Base-by-base conservation (phyloP, 495 filamentous ascomycete species). In the Penicillium canariense region DNA sequence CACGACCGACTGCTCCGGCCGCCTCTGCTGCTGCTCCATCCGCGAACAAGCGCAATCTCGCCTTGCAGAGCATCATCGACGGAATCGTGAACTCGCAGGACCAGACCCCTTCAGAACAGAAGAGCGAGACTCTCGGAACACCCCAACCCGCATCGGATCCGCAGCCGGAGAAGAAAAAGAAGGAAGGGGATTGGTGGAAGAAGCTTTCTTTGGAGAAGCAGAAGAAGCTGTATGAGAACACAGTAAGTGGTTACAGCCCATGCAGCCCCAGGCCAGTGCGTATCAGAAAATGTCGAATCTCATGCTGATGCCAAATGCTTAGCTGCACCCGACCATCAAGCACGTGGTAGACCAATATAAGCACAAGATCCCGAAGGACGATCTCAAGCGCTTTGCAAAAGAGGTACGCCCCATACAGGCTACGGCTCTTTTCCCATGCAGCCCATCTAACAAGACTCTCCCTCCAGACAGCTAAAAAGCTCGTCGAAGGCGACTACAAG, bases 191-290 rank as follows among this genome's bases (percentile, higher is more conserved):
- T 51, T 92, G 89, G 68, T 97, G 92, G 92, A 81, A 84, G 58
- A 85, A 80, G 62, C 81, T 86, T 50, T 77, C 85, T 15, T 74
- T 89, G 56, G 90, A 96, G 49, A 96, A 96, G 70, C 87, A 91
- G 68, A 93, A 89, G 81, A 95, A 90, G 72, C 76, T 95, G 3
- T 97, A 96, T 59, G 91, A 96, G 67, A 91, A 90, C 63, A 93
- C 91, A 15, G 90, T 94, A 77, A 65, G 87, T 68, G 2, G 11
- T 10, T 22, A 10, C 4, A 38, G 5, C 1, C 10, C 20, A n/a
- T n/a, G 12, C 1, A n/a, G n/a, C 27, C 25, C 8, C 17, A 18
- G n/a, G 2, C 2, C 4, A 1, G 9, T 27, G 43, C 14, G 26
- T n/a, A n/a, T n/a, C n/a, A n/a, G n/a, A n/a, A n/a, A 12, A 46